These are phyloP conservation scores for Plectranthus barbatus DNA, from an alignment of 257 asterid species.

Conservation along the genomic window DNA sequence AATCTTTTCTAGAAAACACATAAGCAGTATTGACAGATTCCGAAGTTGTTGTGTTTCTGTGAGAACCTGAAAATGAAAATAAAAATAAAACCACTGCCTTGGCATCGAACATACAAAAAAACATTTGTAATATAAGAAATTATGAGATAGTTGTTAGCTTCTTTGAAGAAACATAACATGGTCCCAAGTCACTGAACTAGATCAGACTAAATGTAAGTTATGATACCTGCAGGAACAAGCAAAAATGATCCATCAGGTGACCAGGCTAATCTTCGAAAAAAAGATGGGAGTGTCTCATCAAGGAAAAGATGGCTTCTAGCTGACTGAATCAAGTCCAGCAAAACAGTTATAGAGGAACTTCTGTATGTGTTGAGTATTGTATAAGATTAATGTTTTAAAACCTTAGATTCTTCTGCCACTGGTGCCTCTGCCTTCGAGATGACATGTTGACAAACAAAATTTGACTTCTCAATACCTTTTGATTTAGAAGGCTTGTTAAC, in stretches of 20 bases:
- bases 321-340: slow-evolving; percentile 44
- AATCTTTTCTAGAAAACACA: slow-evolving; percentile 78
- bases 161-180: neutral
- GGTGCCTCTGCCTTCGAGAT: slow-evolving; percentile 64
- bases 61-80: slow-evolving; percentile 48
- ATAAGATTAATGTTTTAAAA: slow-evolving; percentile 17
- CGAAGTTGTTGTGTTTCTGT: slow-evolving; percentile 56
- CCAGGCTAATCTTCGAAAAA: slow-evolving; percentile 96
- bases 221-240: slow-evolving; percentile 91
- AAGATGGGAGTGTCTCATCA: slow-evolving; percentile 94
- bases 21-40: slow-evolving; percentile 79
- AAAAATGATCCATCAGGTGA: slow-evolving; percentile 95
- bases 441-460: slow-evolving; percentile 77
- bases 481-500: slow-evolving; percentile 62
- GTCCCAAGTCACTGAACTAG: slow-evolving; percentile 1
- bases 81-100: neutral
- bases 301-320: slow-evolving; percentile 76
- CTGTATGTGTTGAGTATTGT: neutral
- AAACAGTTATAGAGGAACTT: slow-evolving; percentile 9
- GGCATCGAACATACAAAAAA: neutral
- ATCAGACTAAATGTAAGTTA: neutral
- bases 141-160: neutral
- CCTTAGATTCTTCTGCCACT: slow-evolving; percentile 76
- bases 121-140: neutral
- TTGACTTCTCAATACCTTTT: slow-evolving; percentile 71